Evolutionary conservation across 805 yeast species (phyloP).

Genomic region (Blastobotrys parvus): DNA sequence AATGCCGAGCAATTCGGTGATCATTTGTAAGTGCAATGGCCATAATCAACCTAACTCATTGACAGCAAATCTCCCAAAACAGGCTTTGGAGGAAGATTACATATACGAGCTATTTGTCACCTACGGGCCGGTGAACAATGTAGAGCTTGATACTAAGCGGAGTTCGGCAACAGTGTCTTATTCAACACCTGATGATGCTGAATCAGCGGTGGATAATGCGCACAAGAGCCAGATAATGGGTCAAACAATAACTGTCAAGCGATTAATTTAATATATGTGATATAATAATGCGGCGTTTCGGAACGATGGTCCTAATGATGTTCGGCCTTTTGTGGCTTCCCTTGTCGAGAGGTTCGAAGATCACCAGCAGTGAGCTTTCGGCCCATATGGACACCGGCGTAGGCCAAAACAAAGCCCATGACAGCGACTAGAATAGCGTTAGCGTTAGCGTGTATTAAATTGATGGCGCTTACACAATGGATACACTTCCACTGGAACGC

Average conservation of each 20-base stretch:
- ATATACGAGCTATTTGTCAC: background rate
- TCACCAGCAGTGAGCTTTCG: conserved; percentile 18
- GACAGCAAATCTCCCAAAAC: no score
- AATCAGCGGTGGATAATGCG: conserved; percentile 28
- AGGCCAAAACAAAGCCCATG: conserved; percentile 20
- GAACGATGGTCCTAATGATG: conserved; percentile 5
- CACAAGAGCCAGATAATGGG: conserved; percentile 22
- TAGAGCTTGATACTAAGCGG: background rate
- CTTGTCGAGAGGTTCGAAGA: conserved; percentile 20
- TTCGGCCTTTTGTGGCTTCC: conserved; percentile 10
- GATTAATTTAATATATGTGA: conserved; percentile 7
- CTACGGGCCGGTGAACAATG: background rate
- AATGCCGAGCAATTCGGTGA: no score
- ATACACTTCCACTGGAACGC: conserved; percentile 24
- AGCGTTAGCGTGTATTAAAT: background rate
- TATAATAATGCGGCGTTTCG: background rate
- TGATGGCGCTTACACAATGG: conserved; percentile 22
- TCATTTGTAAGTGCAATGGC: no score
- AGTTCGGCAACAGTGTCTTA: conserved; percentile 15
- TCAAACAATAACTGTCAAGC: conserved; percentile 18
- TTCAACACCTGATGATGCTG: conserved; percentile 25
- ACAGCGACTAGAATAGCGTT: conserved; percentile 16
- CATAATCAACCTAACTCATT: no score
- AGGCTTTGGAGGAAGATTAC: background rate
- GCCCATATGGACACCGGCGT: conserved; percentile 17